Evolutionary conservation across 441 rosid genomes (phyloP).

Genomic region (Sinapis alba): DNA sequence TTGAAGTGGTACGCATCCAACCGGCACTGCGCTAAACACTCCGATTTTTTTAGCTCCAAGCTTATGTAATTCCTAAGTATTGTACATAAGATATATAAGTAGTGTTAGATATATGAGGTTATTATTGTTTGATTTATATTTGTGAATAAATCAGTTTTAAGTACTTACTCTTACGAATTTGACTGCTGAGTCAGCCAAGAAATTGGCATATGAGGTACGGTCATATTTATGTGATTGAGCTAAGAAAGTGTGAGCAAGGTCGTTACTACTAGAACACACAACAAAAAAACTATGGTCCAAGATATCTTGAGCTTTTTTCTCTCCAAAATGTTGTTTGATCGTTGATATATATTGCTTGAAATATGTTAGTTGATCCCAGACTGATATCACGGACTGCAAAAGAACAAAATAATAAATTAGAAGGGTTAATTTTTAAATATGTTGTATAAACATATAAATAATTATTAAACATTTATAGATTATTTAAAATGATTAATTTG

Average conservation of each 20-base stretch:
- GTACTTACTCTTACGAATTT: constrained; percentile 25
- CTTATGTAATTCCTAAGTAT: constrained; percentile 47
- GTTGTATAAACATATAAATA: too few relatives aligned
- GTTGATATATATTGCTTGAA: constrained; percentile 29
- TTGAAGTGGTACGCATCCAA: constrained; percentile 72
- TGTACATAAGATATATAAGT: background rate
- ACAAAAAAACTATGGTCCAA: constrained; percentile 29
- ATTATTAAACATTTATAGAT: too few relatives aligned
- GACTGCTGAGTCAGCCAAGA: constrained; percentile 23
- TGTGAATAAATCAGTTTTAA: background rate
- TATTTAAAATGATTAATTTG: too few relatives aligned
- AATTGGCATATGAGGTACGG: constrained; percentile 39
- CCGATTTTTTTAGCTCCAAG: constrained; percentile 67
- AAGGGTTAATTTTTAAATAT: too few relatives aligned
- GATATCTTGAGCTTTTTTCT: constrained; percentile 25
- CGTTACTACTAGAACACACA: constrained; percentile 35
- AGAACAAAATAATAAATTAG: background rate
- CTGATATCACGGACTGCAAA: constrained; percentile 31
- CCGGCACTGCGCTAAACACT: constrained; percentile 50
- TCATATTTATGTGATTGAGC: constrained; percentile 25
- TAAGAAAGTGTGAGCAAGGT: constrained; percentile 29
- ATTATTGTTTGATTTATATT: background rate
- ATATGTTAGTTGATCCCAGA: constrained; percentile 38
- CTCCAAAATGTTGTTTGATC: constrained; percentile 28
- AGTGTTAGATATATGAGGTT: background rate